phyloP scores from a whole-genome alignment of 345 rosid genomes.

The Aquilaria sinensis region DNA sequence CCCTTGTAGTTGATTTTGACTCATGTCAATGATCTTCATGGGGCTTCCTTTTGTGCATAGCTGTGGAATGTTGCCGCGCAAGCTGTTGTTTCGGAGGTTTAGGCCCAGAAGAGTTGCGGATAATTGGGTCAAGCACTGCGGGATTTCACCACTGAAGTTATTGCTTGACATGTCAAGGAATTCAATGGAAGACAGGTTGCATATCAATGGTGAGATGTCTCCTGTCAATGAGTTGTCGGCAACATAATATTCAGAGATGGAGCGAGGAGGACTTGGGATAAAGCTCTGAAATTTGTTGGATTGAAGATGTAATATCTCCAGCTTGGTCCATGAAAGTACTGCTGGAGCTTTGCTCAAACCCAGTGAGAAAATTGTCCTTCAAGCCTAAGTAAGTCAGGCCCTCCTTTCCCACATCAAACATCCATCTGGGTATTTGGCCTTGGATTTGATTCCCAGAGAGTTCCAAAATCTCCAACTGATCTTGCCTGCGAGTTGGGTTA shows the following conservation, averaged over 20 bases:
- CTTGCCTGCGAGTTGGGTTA: background rate
- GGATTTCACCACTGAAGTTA: slow-evolving; percentile 22
- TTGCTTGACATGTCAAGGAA: slow-evolving; percentile 22
- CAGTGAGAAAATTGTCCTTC: background rate
- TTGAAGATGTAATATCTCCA: background rate
- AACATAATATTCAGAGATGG: background rate
- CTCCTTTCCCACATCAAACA: background rate
- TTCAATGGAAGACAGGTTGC: background rate
- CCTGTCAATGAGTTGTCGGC: slow-evolving; percentile 4
- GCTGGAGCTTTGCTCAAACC: background rate
- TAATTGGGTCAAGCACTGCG: slow-evolving; percentile 15
- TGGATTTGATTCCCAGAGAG: background rate
- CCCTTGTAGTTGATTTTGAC: slow-evolving; percentile 6
- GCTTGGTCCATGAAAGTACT: background rate
- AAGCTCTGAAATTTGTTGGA: slow-evolving; percentile 1
- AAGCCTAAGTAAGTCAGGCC: background rate
- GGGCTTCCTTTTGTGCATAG: background rate
- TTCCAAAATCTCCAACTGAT: background rate
- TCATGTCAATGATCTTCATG: background rate
- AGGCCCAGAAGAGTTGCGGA: background rate
- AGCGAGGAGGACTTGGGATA: slow-evolving; percentile 3
- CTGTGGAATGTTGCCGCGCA: slow-evolving; percentile 12
- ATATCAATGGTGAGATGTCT: slow-evolving; percentile 8
- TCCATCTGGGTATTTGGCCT: background rate
- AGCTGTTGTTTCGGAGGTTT: slow-evolving; percentile 18